Percentiles rank a stretch among this genome's conserved stretches.
phyloP scores from a whole-genome alignment of 345 rosid species.

The Erucastrum elatum region DNA sequence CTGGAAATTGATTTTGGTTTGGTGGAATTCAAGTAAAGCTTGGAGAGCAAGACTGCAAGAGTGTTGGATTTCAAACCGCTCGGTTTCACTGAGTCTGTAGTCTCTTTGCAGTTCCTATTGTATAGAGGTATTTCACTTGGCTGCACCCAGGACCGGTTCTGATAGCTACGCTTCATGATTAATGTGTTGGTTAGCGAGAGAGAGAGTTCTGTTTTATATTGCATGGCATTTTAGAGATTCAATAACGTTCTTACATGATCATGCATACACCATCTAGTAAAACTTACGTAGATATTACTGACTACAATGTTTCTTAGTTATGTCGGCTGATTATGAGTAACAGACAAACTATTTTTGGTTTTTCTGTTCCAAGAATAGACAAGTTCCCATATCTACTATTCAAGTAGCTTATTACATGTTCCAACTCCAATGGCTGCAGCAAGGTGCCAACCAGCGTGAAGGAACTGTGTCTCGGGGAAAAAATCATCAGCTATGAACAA shows the following conservation, averaged over 20 bases:
- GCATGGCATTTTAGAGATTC: not conserved
- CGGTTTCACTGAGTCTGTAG: too few relatives aligned
- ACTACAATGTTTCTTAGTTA: constrained; percentile 26
- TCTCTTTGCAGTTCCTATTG: too few relatives aligned
- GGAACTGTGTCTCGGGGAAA: constrained; percentile 16
- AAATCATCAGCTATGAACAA: constrained; percentile 88
- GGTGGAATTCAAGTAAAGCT: constrained; percentile 83
- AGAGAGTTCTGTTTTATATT: not conserved
- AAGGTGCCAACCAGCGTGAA: constrained; percentile 95
- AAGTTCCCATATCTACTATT: constrained; percentile 41
- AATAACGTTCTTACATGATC: constrained; percentile 6
- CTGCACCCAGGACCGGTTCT: too few relatives aligned
- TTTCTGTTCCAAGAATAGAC: constrained; percentile 5
- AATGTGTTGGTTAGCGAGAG: not conserved
- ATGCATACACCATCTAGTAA: not conserved
- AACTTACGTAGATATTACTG: constrained; percentile 4
- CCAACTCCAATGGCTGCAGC: constrained; percentile 94
- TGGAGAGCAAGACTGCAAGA: constrained; percentile 77
- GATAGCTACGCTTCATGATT: constrained; percentile 69
- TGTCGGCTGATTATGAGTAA: constrained; percentile 41
- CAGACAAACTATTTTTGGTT: constrained; percentile 20
- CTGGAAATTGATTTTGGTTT: constrained; percentile 54
- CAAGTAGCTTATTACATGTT: constrained; percentile 88
- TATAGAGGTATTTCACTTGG: too few relatives aligned
- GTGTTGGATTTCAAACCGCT: constrained; percentile 38